phyloP scores from a whole-genome alignment of 805 yeast genomes.

The Kodamaea restingae region DNA sequence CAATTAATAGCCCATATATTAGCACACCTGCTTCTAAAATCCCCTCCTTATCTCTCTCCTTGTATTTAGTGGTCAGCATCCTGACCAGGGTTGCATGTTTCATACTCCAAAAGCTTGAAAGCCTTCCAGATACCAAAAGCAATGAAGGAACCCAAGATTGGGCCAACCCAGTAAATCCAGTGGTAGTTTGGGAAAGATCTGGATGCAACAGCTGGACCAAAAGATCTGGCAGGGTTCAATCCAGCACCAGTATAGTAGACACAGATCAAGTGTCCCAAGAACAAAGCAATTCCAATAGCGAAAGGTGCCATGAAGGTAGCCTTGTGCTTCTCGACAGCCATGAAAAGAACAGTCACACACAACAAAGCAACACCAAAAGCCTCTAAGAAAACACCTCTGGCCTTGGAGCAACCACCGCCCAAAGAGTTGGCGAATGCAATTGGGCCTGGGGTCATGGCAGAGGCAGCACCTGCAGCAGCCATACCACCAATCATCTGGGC shows the following conservation, averaged over 20 bases:
- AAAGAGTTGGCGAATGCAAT: conserved; percentile 66
- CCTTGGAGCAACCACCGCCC: conserved; percentile 66
- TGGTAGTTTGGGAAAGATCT: conserved; percentile 73
- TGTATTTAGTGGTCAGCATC: conserved; percentile 45
- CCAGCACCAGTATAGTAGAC: conserved; percentile 90
- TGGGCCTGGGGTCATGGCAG: conserved; percentile 80
- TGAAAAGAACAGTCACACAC: conserved; percentile 71
- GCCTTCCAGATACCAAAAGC: conserved; percentile 66
- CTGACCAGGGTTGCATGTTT: conserved; percentile 67
- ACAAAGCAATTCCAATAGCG: conserved; percentile 76
- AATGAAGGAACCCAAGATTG: conserved; percentile 63
- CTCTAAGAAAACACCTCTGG: conserved; percentile 78
- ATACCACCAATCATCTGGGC: conserved; percentile 80
- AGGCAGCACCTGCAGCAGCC: conserved; percentile 89
- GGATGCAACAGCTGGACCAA: conserved; percentile 79
- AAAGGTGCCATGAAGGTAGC: conserved; percentile 78
- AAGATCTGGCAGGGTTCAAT: conserved; percentile 83
- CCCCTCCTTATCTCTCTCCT: too few relatives aligned
- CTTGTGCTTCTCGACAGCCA: conserved; percentile 78
- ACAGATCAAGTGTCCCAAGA: conserved; percentile 76
- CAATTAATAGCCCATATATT: not conserved
- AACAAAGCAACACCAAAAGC: conserved; percentile 73
- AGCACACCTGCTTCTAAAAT: too few relatives aligned
- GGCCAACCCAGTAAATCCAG: conserved; percentile 95
- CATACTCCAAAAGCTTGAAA: conserved; percentile 63